Evolutionary conservation across 2,329 filamentous ascomycete species (phyloP).

Genomic region (Claviceps capensis): DNA sequence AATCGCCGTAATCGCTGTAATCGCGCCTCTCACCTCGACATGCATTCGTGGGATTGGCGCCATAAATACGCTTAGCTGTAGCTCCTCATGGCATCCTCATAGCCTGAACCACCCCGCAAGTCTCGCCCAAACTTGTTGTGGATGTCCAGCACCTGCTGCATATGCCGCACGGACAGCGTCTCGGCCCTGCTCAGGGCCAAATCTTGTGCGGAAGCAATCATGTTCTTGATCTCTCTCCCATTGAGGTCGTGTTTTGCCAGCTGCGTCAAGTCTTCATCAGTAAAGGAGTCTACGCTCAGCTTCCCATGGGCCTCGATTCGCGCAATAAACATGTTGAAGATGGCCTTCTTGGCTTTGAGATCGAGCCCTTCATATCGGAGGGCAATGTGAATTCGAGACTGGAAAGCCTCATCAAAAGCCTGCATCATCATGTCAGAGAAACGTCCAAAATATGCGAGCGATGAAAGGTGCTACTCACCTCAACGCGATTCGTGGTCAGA

Average conservation of each 20-base stretch:
- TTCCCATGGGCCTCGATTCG: conserved; percentile 54
- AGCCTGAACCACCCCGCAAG: conserved; percentile 67
- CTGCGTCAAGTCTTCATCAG: conserved; percentile 50
- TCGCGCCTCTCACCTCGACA: no score
- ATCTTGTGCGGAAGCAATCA: conserved; percentile 68
- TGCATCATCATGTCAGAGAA: conserved; percentile 15
- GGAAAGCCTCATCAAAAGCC: conserved; percentile 85
- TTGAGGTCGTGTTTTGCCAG: conserved; percentile 54
- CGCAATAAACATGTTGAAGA: conserved; percentile 76
- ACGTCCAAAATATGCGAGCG: background rate
- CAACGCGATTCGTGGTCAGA: conserved; percentile 76
- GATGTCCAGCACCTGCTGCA: conserved; percentile 72
- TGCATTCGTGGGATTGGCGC: background rate
- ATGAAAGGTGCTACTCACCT: conserved; percentile 25
- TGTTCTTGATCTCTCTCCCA: conserved; percentile 71
- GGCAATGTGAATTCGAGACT: conserved; percentile 75
- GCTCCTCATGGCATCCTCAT: conserved; percentile 71
- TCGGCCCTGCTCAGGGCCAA: conserved; percentile 64
- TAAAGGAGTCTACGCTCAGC: conserved; percentile 45
- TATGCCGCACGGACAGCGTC: conserved; percentile 62
- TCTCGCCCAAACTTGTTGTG: conserved; percentile 73
- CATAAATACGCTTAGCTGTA: conserved; percentile 38
- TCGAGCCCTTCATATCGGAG: conserved; percentile 67
- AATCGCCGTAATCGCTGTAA: no score
- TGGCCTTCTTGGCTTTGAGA: conserved; percentile 56